phyloP scores from a whole-genome alignment of 2,329 filamentous ascomycete genomes.

The Phaeosphaeria sp. region DNA sequence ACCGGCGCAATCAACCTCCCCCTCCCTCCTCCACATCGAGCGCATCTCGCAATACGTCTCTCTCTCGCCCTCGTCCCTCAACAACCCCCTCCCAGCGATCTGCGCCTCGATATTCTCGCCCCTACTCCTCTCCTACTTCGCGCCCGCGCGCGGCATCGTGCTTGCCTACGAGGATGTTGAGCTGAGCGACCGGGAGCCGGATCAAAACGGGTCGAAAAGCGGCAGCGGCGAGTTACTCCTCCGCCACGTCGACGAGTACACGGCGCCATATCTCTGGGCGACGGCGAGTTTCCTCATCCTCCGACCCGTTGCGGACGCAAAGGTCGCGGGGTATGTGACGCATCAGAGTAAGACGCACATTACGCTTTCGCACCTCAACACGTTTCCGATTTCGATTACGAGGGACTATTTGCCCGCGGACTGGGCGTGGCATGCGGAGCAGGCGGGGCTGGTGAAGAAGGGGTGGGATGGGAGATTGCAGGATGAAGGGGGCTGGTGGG shows the following conservation, averaged over 20 bases:
- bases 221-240: constrained; percentile 21
- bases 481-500: constrained; percentile 73
- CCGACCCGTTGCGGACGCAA: constrained; percentile 73
- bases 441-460: constrained; percentile 26
- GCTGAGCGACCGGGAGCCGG: constrained; percentile 45
- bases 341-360: constrained; percentile 89
- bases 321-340: constrained; percentile 82
- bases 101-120: constrained; percentile 78
- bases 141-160: constrained; percentile 74
- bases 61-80: constrained; percentile 73
- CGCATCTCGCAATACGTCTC: constrained; percentile 82
- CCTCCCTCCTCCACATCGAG: constrained; percentile 72
- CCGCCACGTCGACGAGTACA: constrained; percentile 69
- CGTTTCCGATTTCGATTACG: constrained; percentile 90
- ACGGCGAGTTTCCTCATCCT: constrained; percentile 88
- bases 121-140: constrained; percentile 78
- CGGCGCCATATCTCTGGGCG: constrained; percentile 85
- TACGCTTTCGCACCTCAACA: constrained; percentile 86
- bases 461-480: constrained; percentile 33
- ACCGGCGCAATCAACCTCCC: constrained; percentile 8
- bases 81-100: constrained; percentile 71
- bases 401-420: constrained; percentile 73
- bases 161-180: constrained; percentile 75
- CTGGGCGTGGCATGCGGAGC: constrained; percentile 73
- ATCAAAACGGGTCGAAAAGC: constrained; percentile 54